Percentiles rank a stretch among this genome's conserved stretches.
Conservation (phyloP, 177 flowering plant genomes). For the Tripterygium wilfordii region DNA sequence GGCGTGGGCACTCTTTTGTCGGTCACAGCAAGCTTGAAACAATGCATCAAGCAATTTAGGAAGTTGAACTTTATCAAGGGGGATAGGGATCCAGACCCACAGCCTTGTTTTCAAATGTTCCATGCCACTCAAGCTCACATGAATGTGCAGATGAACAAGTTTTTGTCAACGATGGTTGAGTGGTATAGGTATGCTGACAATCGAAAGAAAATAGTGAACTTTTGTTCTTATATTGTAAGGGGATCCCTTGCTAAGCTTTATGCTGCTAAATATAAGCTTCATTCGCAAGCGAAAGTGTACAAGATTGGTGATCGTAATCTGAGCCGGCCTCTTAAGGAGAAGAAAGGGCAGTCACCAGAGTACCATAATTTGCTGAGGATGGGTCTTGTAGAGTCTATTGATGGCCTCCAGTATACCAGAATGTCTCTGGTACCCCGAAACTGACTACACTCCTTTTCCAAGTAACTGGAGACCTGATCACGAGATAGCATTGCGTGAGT, state of each 20-base stretch:
- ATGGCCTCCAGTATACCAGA: conserved; percentile 80
- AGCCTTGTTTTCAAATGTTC: conserved; percentile 96
- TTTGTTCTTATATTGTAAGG: conserved; percentile 84
- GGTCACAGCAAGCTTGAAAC: conserved; percentile 89
- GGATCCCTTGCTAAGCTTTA: conserved; percentile 97
- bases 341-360: conserved; percentile 89
- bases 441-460: conserved; percentile 85
- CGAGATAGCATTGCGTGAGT: conserved; percentile 77
- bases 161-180: conserved; percentile 80
- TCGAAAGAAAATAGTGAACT: conserved; percentile 84
- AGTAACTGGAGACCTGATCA: conserved; percentile 86
- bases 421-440: conserved; percentile 91
- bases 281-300: conserved; percentile 91
- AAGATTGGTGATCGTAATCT: conserved; percentile 74
- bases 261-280: conserved; percentile 95
- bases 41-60: conserved; percentile 84
- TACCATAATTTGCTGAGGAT: conserved; percentile 84
- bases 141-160: conserved; percentile 92
- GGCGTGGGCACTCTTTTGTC: conserved; percentile 94
- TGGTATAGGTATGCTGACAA: conserved; percentile 93
- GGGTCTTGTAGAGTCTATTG: conserved; percentile 93
- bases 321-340: conserved; percentile 89
- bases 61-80: conserved; percentile 84
- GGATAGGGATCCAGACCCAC: conserved; percentile 95
- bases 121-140: conserved; percentile 99